A percentile compares a stretch with the other conserved stretches of the same genome.
Conservation (phyloP, 2,329 filamentous ascomycete species). For the Talaromyces sp. region DNA sequence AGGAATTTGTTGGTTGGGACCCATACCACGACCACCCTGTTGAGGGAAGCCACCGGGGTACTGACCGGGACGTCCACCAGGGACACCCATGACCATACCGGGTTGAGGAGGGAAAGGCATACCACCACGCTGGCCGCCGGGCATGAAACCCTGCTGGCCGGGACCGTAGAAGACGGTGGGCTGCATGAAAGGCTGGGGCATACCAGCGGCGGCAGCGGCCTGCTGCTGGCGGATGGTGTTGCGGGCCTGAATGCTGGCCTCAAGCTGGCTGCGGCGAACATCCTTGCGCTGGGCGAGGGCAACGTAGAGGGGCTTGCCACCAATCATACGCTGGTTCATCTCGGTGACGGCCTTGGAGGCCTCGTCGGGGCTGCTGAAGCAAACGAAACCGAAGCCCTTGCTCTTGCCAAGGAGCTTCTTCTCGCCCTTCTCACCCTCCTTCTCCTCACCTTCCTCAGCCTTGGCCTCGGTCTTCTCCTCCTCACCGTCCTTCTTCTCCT, state of each 20-base stretch:
- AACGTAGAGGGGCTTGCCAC: constrained; percentile 95
- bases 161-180: constrained; percentile 90
- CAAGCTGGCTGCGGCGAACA: constrained; percentile 97
- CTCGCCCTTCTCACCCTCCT: constrained; percentile 52
- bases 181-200: constrained; percentile 81
- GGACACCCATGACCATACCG: constrained; percentile 65
- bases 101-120: constrained; percentile 63
- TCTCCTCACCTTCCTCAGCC: constrained; percentile 45
- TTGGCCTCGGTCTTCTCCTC: constrained; percentile 54
- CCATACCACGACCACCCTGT: constrained; percentile 83
- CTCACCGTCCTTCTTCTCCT: constrained; percentile 56
- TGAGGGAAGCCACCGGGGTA: constrained; percentile 82
- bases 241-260: constrained; percentile 98
- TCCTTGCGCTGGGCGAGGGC: constrained; percentile 99
- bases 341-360: constrained; percentile 98
- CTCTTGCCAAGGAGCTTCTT: constrained; percentile 85
- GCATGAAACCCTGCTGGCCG: constrained; percentile 63
- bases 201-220: constrained; percentile 84
- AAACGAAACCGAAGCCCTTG: constrained; percentile 99
- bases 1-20: constrained; percentile 80
- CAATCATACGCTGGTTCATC: constrained; percentile 99
- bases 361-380: constrained; percentile 99
- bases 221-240: constrained; percentile 99
- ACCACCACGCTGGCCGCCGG: constrained; percentile 60
- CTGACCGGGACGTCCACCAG: constrained; percentile 80